A percentile compares a stretch with the other conserved stretches of the same genome.
Evolutionary conservation across 2,329 filamentous ascomycete species (phyloP).

Genomic region (Sarocladiaceae sp.): DNA sequence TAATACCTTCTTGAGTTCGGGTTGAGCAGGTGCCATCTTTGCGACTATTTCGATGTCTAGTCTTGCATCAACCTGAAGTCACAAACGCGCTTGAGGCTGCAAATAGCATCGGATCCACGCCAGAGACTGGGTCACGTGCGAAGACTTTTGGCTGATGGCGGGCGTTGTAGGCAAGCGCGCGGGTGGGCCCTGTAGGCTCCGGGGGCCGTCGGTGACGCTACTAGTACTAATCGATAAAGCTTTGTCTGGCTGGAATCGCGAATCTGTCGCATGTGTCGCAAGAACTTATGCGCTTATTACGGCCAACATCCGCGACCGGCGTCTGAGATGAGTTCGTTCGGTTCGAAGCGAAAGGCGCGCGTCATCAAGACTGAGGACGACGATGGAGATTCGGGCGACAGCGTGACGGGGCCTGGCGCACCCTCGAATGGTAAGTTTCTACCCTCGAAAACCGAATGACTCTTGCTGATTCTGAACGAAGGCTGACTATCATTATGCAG

Average conservation of each 20-base stretch:
- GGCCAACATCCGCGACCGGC: too few relatives aligned
- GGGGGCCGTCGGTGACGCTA: too few relatives aligned
- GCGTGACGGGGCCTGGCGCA: conserved; percentile 17
- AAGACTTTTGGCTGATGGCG: not conserved
- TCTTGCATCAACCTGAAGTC: conserved; percentile 11
- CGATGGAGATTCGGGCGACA: conserved; percentile 39
- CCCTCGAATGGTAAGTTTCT: conserved; percentile 31
- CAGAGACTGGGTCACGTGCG: conserved; percentile 1
- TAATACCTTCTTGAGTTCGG: conserved; percentile 93
- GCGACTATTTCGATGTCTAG: conserved; percentile 19
- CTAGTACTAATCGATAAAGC: conserved; percentile 9
- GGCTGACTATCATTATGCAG: conserved; percentile 27
- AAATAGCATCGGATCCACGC: not conserved
- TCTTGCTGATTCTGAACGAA: conserved; percentile 28
- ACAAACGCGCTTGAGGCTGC: conserved; percentile 6
- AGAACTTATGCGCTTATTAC: too few relatives aligned
- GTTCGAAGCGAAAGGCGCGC: conserved; percentile 63
- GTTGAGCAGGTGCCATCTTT: conserved; percentile 96
- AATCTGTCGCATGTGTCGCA: not conserved
- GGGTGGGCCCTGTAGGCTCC: too few relatives aligned
- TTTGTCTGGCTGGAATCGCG: not conserved
- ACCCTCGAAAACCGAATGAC: conserved; percentile 17
- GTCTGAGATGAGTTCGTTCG: conserved; percentile 51
- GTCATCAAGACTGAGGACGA: conserved; percentile 70
- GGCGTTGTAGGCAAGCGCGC: too few relatives aligned